Evolutionary conservation across 139 green algal genomes (phyloP), one percentile per base, ranked within the genome.

Genomic region (Chlorella sp.): DNA sequence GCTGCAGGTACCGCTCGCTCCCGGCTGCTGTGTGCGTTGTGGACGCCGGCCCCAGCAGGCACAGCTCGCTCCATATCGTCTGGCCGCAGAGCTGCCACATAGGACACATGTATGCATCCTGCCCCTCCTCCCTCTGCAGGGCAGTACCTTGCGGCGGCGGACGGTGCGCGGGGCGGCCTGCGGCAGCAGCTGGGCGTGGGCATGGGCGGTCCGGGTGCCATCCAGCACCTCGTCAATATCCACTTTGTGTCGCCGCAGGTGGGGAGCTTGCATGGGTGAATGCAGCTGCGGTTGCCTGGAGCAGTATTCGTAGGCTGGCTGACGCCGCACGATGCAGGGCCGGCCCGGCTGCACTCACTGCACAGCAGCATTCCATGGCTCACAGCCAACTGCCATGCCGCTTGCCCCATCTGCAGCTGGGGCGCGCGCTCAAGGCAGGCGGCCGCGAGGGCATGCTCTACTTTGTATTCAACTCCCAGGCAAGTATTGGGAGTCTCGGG

Each of bases 151-250:
- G 91, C 96, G 25, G 94, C 87, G 17, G 93, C 93, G 15, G 95
- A 98, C 82, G 95, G 95, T 0, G 92, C 92, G 5, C 88, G 92
- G 85, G 94, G 91, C 81, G 47, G 15, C 0, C 55, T 93, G 39
- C 73, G 90, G 44, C 74, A 84, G 32, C 74, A 81, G 38, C 64
- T 95, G 65, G 92, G 93, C 23, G 91, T 97, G 2, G 28, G 32
- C 18, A 89, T 98, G 90, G 30, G 89, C 36, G 94, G 91, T 18
- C 83, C 86, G 1, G 69, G 79, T 26, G 67, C 63, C 69, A 82
- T 98, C 78, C 95, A 98, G 88, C 92, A 97, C 81, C 91, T 99
- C 17, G 90, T 98, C 57, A 98, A 97, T 88, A 92, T 97, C 4
- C 95, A 99, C 90, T 98, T 99, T 85, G 81, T 56, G 16, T 93